Base-by-base conservation (phyloP, 2,329 filamentous ascomycete genomes). In the Lizonia empirigonia region DNA sequence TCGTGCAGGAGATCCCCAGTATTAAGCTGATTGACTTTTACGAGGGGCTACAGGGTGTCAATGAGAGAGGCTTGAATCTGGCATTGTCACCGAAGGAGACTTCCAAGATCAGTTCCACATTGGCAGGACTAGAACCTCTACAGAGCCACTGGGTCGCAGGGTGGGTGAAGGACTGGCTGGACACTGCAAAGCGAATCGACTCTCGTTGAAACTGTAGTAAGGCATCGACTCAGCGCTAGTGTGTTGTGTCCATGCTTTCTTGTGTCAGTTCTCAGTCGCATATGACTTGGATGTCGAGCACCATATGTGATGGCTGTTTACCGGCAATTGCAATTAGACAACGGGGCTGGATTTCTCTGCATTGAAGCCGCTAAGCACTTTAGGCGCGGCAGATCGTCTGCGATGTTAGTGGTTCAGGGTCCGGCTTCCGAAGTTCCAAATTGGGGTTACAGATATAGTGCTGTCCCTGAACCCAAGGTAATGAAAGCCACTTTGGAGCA, bases 361-460 rank as follows among this genome's bases (percentile, higher is more conserved):
- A 30, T 7, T 22, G 6, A 4, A 16, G 12, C 10, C 26, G 36
- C 37, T 51, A 27, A 46, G 36, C 37, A 37, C 8, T 46, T 19
- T 26, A 42, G 13, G 37, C 36, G 32, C 36, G 16, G 42, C 13
- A 23, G 37, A 37, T 42, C 20, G 13, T 26, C 16, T 10, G 16
- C 13, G 18, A 27, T 27, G 4, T 5, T 15, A 13, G 15, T 15
- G 13, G 13, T 27, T 23, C 18, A 32, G 36, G 23, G 27, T 20
- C 9, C n/a, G 30, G n/a, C 16, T 22, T 22, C 49, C 49, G 42
- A 46, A 16, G 30, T 46, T 37, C 49, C 49, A 52, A 24, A 52
- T 46, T 52, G 42, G 24, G 22, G 42, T 47, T 24, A 33, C 49
- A 42, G 27, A 41, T 52, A 42, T n/a, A 52, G 15, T 52, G 26